Percentiles rank a stretch among this genome's conserved stretches.
Evolutionary conservation across 768 basidiomycete species (phyloP).

Genomic region (Termitomyces eurrhizus): DNA sequence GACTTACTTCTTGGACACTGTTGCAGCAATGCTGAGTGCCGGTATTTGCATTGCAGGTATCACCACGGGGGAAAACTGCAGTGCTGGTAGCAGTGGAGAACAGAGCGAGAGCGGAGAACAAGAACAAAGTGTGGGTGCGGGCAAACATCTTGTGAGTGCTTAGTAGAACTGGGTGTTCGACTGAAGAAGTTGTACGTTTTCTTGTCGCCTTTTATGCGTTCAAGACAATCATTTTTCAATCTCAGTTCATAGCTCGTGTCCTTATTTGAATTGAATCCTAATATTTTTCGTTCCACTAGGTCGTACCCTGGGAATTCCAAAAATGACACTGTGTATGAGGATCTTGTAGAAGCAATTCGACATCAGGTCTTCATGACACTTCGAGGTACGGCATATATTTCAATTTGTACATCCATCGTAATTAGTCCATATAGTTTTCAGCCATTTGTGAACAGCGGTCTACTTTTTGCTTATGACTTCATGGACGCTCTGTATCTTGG

Average conservation of each 20-base stretch:
- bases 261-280: not conserved
- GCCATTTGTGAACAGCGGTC: not conserved
- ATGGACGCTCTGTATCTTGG: not conserved
- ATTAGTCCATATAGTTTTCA: not conserved
- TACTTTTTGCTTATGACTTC: not conserved
- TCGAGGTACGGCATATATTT: not conserved
- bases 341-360: not conserved
- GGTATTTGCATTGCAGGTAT: slow-evolving; percentile 7
- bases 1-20: not conserved
- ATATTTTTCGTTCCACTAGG: not conserved
- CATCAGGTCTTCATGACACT: not conserved
- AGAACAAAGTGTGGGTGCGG: slow-evolving; percentile 9
- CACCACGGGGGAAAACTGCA: slow-evolving; percentile 1
- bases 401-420: not conserved
- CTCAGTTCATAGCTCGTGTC: not conserved
- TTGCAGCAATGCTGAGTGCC: slow-evolving; percentile 10
- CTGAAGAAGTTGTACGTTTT: slow-evolving; percentile 3
- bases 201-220: slow-evolving; percentile 2
- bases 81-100: slow-evolving; percentile 8
- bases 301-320: not conserved
- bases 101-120: slow-evolving; percentile 12
- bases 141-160: slow-evolving; percentile 11
- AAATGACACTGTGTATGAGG: not conserved
- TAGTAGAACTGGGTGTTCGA: slow-evolving; percentile 14
- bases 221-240: not conserved